Percentiles rank a stretch among this genome's conserved stretches.
Evolutionary conservation across 2,329 filamentous ascomycete genomes (phyloP).

Genomic region (Fusarium pininemorale): DNA sequence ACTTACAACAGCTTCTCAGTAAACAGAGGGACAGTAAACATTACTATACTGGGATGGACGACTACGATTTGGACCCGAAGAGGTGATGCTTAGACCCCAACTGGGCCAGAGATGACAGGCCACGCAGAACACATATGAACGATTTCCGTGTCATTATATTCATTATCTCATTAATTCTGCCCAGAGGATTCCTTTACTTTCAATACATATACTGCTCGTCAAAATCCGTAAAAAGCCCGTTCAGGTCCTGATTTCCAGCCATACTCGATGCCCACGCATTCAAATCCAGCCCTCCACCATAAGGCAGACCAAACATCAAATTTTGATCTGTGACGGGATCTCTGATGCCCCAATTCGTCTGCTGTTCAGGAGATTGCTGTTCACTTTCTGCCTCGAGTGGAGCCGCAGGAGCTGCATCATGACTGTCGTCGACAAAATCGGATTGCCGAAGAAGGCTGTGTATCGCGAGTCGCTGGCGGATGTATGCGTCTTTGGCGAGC

Average conservation of each 20-base stretch:
- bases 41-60: rapidly evolving
- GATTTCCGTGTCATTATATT: neutral
- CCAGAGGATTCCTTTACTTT: too few relatives aligned
- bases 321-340: conserved; percentile 30
- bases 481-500: conserved; percentile 37
- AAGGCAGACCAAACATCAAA: conserved; percentile 36
- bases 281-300: conserved; percentile 31
- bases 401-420: conserved; percentile 43
- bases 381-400: conserved; percentile 35
- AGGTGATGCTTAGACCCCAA: too few relatives aligned
- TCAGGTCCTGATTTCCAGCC: conserved; percentile 20
- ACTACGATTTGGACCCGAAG: neutral
- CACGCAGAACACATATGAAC: neutral
- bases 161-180: neutral
- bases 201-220: conserved; percentile 44
- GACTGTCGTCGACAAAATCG: conserved; percentile 52
- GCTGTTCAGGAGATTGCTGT: conserved; percentile 18
- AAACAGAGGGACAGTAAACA: neutral
- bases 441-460: conserved; percentile 53
- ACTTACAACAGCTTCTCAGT: neutral
- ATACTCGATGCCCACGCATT: conserved; percentile 35
- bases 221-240: conserved; percentile 25
- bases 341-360: conserved; percentile 14
- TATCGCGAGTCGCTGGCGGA: conserved; percentile 48
- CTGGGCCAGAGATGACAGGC: neutral